A percentile compares a stretch with the other conserved stretches of the same genome.
Conservation (phyloP, 75 land plant species). For the Sequoiadendron giganteum region DNA sequence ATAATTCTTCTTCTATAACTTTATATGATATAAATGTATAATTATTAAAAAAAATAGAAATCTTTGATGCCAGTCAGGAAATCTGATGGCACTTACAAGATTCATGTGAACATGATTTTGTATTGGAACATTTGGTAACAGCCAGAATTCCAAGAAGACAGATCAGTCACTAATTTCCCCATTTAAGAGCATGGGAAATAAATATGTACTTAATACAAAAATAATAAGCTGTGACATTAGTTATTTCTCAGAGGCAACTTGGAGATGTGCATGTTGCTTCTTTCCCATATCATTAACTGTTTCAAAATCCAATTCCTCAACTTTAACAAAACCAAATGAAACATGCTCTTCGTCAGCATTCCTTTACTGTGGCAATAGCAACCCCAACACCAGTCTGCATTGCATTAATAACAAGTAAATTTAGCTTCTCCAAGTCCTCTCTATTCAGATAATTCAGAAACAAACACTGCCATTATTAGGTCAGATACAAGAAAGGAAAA, state of each 20-base stretch:
- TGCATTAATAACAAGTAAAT: too few relatives aligned
- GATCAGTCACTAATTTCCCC: background rate
- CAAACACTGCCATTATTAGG: background rate
- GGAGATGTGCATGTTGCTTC: conserved; percentile 27
- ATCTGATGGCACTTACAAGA: conserved; percentile 28
- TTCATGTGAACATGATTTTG: conserved; percentile 35
- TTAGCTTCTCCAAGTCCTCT: conserved; percentile 49
- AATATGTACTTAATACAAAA: background rate
- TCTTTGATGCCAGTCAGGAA: background rate
- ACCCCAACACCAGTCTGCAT: conserved; percentile 30
- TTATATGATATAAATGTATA: background rate
- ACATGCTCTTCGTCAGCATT: conserved; percentile 47
- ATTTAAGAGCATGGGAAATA: background rate
- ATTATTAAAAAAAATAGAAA: background rate
- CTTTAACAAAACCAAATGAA: too few relatives aligned
- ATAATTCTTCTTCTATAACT: background rate
- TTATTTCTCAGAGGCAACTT: conserved; percentile 44
- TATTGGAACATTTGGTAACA: conserved; percentile 18
- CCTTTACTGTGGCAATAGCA: conserved; percentile 36
- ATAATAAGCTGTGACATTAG: background rate
- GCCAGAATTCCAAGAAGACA: conserved; percentile 7
- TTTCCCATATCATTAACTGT: conserved; percentile 33
- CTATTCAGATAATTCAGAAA: background rate
- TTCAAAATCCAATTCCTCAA: conserved; percentile 16
- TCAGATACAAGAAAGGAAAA: background rate